These are phyloP conservation scores for Neurospora intermedia DNA, from an alignment of 495 filamentous ascomycete genomes.

Conservation along the genomic window DNA sequence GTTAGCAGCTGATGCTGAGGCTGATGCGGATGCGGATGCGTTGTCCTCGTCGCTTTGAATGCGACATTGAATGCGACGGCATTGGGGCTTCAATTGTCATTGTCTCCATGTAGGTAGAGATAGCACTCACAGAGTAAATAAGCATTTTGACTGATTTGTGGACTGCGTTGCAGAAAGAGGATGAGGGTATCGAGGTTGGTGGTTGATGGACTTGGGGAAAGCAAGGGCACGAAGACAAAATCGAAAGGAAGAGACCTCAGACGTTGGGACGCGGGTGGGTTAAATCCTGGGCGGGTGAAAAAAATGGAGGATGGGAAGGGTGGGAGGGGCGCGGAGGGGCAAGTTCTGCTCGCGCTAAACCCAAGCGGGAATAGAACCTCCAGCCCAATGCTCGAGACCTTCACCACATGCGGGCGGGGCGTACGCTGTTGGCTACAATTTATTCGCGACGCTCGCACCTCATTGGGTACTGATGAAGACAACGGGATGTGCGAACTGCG, in stretches of 20 bases:
- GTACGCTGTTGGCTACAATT: background rate
- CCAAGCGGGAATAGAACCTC: background rate
- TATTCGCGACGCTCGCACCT: background rate
- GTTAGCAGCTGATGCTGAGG: conserved; percentile 7
- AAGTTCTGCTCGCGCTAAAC: conserved; percentile 19
- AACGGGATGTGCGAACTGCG: background rate
- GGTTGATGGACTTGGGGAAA: background rate
- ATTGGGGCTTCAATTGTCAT: background rate
- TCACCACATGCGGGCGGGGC: background rate
- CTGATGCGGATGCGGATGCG: background rate
- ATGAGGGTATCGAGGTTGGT: conserved; percentile 7
- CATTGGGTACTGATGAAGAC: background rate
- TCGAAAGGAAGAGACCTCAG: background rate
- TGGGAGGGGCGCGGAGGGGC: conserved; percentile 22
- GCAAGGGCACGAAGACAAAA: conserved; percentile 8
- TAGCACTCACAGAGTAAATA: conserved; percentile 79
- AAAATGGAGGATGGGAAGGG: conserved; percentile 8
- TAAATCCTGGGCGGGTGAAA: conserved; percentile 3
- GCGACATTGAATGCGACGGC: background rate
- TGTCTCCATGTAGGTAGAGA: too few relatives aligned
- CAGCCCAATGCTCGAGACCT: background rate
- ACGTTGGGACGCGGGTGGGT: conserved; percentile 6
- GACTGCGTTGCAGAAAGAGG: background rate
- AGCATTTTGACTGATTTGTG: conserved; percentile 57
- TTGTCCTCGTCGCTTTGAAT: background rate